phyloP scores from a whole-genome alignment of 2,329 filamentous ascomycete genomes.

The Colletotrichum agaves region DNA sequence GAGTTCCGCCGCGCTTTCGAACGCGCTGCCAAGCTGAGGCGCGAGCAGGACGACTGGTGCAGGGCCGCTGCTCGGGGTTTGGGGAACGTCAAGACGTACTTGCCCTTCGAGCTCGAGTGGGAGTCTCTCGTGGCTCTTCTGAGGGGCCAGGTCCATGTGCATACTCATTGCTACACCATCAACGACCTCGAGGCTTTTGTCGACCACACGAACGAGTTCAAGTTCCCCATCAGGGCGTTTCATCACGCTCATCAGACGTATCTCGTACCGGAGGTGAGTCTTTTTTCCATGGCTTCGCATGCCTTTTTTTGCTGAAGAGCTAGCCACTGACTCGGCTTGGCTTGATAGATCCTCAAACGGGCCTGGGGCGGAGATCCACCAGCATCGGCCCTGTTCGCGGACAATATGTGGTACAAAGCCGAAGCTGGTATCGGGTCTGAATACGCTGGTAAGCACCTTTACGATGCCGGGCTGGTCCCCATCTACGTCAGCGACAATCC shows the following conservation, averaged over 20 bases:
- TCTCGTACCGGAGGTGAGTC: slow-evolving; percentile 68
- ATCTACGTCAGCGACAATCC: slow-evolving; percentile 78
- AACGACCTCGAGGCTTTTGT: slow-evolving; percentile 76
- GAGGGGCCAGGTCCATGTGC: slow-evolving; percentile 74
- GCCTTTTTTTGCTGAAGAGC: background rate
- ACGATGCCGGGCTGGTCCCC: slow-evolving; percentile 71
- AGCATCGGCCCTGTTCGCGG: slow-evolving; percentile 72
- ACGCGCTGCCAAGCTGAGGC: slow-evolving; percentile 65
- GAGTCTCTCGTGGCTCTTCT: slow-evolving; percentile 71
- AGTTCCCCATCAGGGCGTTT: slow-evolving; percentile 73
- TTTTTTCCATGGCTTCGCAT: background rate
- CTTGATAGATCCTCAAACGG: slow-evolving; percentile 61
- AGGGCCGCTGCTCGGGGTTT: slow-evolving; percentile 62
- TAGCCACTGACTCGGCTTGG: background rate
- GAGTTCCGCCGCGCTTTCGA: slow-evolving; percentile 75
- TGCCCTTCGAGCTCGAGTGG: slow-evolving; percentile 71
- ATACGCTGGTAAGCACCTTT: slow-evolving; percentile 72
- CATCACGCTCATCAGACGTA: slow-evolving; percentile 77
- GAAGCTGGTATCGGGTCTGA: slow-evolving; percentile 74
- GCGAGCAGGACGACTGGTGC: slow-evolving; percentile 76
- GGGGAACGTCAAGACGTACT: slow-evolving; percentile 63
- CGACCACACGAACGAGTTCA: slow-evolving; percentile 77
- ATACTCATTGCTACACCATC: slow-evolving; percentile 78
- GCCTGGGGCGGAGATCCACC: slow-evolving; percentile 64
- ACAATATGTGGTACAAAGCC: slow-evolving; percentile 79